phyloP scores from a whole-genome alignment of 805 yeast genomes.

The Priceomyces melissophilus region DNA sequence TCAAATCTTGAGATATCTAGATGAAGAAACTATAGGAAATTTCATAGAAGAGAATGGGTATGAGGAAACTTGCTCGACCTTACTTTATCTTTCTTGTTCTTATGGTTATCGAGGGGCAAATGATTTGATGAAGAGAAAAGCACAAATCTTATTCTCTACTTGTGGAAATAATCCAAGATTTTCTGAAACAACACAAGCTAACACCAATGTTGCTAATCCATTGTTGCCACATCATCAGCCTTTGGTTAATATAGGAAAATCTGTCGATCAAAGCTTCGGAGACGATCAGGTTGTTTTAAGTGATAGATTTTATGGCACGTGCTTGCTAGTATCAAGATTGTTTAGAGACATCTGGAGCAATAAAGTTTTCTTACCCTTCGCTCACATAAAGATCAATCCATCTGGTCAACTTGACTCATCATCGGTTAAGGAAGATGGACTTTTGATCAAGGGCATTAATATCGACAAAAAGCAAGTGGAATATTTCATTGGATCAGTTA shows the following conservation, averaged over 20 bases:
- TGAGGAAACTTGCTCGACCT: conserved; percentile 86
- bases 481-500: conserved; percentile 65
- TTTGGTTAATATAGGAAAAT: conserved; percentile 9
- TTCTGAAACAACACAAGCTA: conserved; percentile 14
- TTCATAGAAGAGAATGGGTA: conserved; percentile 79
- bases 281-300: conserved; percentile 81
- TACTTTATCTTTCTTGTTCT: conserved; percentile 79
- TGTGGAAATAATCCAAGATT: conserved; percentile 53
- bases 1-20: conserved; percentile 65
- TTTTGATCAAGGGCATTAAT: conserved; percentile 43
- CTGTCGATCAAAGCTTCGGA: conserved; percentile 32
- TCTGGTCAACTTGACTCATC: conserved; percentile 37
- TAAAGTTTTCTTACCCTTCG: conserved; percentile 56
- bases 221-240: conserved; percentile 12
- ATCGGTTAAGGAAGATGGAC: conserved; percentile 42
- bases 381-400: conserved; percentile 35
- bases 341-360: conserved; percentile 77
- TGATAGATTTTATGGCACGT: conserved; percentile 87
- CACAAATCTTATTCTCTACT: conserved; percentile 49
- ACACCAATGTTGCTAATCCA: conserved; percentile 1
- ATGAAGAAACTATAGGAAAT: conserved; percentile 61
- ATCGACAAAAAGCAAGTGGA: conserved; percentile 54
- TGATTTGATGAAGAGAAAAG: conserved; percentile 40
- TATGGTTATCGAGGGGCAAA: conserved; percentile 53
- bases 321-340: conserved; percentile 72